Evolutionary conservation across 2,329 filamentous ascomycete species (phyloP).

Genomic region (Rhynchosporium secalis): DNA sequence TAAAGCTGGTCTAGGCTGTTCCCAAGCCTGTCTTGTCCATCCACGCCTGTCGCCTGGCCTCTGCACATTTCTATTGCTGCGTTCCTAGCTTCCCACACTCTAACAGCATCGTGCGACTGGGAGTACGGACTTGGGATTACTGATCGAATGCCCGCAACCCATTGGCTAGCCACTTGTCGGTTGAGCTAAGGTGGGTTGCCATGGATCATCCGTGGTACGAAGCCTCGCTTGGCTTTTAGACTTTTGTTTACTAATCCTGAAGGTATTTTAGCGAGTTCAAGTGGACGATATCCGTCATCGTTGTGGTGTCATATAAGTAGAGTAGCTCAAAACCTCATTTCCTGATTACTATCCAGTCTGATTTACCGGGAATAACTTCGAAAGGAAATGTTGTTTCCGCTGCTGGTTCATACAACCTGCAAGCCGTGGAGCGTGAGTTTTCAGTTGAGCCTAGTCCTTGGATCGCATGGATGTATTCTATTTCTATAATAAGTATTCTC

Average conservation of each 20-base stretch:
- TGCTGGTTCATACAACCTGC: not conserved
- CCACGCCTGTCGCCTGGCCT: not conserved
- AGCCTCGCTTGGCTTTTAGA: not conserved
- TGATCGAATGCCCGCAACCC: no score
- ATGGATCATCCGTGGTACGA: not conserved
- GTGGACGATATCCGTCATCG: not conserved
- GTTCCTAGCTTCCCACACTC: not conserved
- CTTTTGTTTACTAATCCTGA: conserved; percentile 2
- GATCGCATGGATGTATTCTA: no score
- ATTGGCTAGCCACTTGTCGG: no score
- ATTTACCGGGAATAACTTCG: not conserved
- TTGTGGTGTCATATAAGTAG: not conserved
- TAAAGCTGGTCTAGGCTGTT: not conserved
- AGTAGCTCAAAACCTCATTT: not conserved
- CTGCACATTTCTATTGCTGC: not conserved
- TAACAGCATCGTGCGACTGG: no score
- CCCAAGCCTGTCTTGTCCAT: no score
- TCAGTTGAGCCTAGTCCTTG: no score
- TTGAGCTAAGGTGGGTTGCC: no score
- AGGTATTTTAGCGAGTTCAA: not conserved
- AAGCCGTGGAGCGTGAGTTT: no score
- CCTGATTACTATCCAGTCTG: not conserved
- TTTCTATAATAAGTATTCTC: no score
- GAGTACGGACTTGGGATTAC: no score
- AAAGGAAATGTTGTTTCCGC: not conserved